phyloP scores from a whole-genome alignment of 192 early-diverging fungal species.

The Irineochytrium annulatum region DNA sequence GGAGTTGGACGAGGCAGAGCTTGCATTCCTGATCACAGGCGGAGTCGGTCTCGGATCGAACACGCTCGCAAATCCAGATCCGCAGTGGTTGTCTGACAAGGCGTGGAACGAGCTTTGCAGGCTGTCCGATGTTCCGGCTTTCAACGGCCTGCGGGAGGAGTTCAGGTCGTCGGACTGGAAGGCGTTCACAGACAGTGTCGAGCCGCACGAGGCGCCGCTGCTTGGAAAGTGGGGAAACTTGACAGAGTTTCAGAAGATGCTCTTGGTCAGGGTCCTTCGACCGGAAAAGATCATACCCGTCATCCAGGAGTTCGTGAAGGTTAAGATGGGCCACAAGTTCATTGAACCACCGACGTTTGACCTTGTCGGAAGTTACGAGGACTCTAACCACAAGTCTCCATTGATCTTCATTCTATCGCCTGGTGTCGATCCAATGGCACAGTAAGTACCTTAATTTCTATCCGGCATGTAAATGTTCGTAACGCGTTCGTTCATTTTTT shows the following conservation, averaged over 20 bases:
- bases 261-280: constrained; percentile 47
- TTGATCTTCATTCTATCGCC: constrained; percentile 63
- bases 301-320: constrained; percentile 54
- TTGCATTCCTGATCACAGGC: constrained; percentile 52
- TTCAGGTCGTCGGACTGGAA: constrained; percentile 51
- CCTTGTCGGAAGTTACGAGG: constrained; percentile 55
- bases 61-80: constrained; percentile 46
- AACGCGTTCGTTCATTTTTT: constrained; percentile 2
- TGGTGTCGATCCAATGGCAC: constrained; percentile 63
- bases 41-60: constrained; percentile 45
- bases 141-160: constrained; percentile 48
- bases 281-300: constrained; percentile 52
- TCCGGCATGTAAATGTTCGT: not conserved
- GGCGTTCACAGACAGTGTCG: constrained; percentile 33
- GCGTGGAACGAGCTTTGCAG: constrained; percentile 51
- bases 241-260: constrained; percentile 51
- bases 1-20: constrained; percentile 51
- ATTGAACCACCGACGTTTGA: constrained; percentile 66
- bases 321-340: constrained; percentile 63
- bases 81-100: constrained; percentile 48
- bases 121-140: constrained; percentile 46
- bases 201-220: constrained; percentile 33
- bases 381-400: constrained; percentile 50
- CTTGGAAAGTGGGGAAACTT: constrained; percentile 43
- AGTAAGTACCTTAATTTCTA: constrained; percentile 31